Base-by-base conservation (phyloP, 1,284 basidiomycete species). In the Sutorius eximius region DNA sequence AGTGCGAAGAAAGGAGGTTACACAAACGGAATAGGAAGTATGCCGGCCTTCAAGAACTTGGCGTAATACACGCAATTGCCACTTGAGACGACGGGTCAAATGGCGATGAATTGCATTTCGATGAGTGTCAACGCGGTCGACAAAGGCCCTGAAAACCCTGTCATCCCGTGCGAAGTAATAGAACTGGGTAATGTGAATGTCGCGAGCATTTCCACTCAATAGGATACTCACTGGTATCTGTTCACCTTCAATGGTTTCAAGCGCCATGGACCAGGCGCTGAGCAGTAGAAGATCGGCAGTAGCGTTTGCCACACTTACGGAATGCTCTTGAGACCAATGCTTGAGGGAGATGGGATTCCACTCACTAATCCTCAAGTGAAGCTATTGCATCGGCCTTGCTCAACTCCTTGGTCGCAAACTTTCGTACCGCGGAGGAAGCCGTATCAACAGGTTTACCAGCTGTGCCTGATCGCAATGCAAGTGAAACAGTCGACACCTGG, bases 91-190 rank as follows among this genome's bases (percentile, higher is more conserved):
- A 41, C 80, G 81, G 51, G 73, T 78, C 33, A 82, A 69, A 32
- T 73, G 73, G 34, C 70, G 72, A 40, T 78, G 75, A 43, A 90
- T 82, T 13, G 71, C 74, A 53, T 63, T 70, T 60, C 77, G 77
- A 65, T 87, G 75, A 43, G 71, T 65, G 45, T 87, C 79, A 16
- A 88, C 55, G 37, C 81, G 77, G 32, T 88, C 85, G 24, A 74
- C 71, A 61, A 92, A 90, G 3, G 82, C 82, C 59, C 79, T 84
- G 69, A 87, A 91, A 15, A 89, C 82, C 32, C 90, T 82, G 59
- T 90, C 87, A 68, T 92, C 89, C 34, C 89, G 81, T 53, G 89
- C 89, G 63, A 92, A 92, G 67, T 86, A 90, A 57, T 85, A 91
- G 18, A 81, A 75, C 90, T 92, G 50, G 36, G 54, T 11, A 20